Conservation (phyloP, 2,329 filamentous ascomycete species). For the Proliferodiscus dingleyae region DNA sequence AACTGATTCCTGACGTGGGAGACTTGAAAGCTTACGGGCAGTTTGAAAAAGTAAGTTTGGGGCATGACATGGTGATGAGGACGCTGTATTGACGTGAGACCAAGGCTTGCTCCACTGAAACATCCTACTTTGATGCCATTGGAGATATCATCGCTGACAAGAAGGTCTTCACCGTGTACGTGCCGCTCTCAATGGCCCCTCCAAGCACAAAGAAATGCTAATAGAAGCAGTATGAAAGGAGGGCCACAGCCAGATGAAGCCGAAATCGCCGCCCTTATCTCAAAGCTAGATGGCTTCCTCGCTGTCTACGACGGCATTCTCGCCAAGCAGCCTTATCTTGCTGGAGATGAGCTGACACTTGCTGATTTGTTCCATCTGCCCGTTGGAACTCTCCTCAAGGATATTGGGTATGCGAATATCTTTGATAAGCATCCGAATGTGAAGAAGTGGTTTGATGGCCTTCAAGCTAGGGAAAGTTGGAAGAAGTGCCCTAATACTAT, state of each 20-base stretch:
- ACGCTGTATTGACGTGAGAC: background rate
- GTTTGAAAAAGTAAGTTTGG: conserved; percentile 23
- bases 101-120: conserved; percentile 27
- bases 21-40: conserved; percentile 24
- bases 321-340: conserved; percentile 24
- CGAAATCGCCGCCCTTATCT: conserved; percentile 6
- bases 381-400: conserved; percentile 17
- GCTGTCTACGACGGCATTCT: conserved; percentile 26
- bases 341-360: conserved; percentile 25
- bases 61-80: background rate
- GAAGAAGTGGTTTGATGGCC: conserved; percentile 18
- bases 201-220: background rate
- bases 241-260: conserved; percentile 14
- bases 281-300: conserved; percentile 17
- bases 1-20: conserved; percentile 21
- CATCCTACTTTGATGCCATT: conserved; percentile 21
- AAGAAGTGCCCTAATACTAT: conserved; percentile 3
- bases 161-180: conserved; percentile 21
- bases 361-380: conserved; percentile 28
- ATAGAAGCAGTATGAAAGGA: conserved; percentile 8
- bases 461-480: conserved; percentile 22
- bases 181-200: background rate
- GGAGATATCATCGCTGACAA: conserved; percentile 14
- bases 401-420: conserved; percentile 11
- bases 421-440: conserved; percentile 21